Conservation (phyloP, 2,329 filamentous ascomycete genomes). For the Verticillium isaacii region DNA sequence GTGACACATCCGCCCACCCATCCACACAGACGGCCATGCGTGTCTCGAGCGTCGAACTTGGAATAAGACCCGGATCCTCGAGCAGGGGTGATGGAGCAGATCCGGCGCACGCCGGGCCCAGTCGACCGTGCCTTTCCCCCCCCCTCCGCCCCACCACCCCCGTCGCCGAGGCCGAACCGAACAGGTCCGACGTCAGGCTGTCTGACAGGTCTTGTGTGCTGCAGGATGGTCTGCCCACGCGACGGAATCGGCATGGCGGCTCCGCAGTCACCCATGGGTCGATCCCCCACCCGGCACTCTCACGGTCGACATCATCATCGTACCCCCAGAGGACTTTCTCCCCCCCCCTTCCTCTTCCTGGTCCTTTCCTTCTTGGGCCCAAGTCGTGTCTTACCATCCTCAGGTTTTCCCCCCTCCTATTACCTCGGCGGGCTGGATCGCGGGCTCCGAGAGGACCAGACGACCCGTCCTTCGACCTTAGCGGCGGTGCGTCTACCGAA, state of each 20-base stretch:
- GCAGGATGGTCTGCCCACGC: not conserved
- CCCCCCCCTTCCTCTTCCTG: no score
- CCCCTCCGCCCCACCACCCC: not conserved
- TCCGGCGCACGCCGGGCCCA: not conserved
- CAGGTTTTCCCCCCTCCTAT: not conserved
- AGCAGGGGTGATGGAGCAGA: not conserved
- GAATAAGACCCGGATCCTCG: not conserved
- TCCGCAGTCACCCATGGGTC: not conserved
- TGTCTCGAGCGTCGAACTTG: not conserved
- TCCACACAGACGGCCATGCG: not conserved
- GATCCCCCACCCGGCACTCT: not conserved
- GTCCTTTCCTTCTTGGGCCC: not conserved
- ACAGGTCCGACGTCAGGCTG: not conserved
- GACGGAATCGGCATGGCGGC: not conserved
- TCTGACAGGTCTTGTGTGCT: not conserved
- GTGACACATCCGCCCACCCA: not conserved
- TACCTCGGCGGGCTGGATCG: not conserved
- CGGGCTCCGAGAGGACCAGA: not conserved
- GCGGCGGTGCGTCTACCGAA: not conserved
- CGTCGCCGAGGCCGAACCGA: not conserved
- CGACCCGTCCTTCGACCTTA: not conserved
- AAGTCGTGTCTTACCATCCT: not conserved
- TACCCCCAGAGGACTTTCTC: not conserved
- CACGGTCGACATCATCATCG: not conserved
- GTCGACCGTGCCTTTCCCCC: not conserved